Base-by-base conservation (phyloP, 371 early-diverging fungal species). In the Saksenaea oblongispora region DNA sequence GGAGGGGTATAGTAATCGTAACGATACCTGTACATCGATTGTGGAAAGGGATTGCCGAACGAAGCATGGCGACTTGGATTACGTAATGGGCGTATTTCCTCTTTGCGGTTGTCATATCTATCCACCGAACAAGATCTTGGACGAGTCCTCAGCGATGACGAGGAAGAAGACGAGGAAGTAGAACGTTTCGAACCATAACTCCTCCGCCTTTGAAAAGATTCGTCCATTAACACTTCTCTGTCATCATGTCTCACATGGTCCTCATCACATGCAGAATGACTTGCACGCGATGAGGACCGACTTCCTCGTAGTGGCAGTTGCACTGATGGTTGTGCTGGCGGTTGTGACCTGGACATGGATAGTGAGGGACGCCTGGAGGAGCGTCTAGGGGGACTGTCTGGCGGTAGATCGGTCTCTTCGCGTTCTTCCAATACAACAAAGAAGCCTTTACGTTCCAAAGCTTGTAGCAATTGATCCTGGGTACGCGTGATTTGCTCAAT, bases 401-500 rank as follows among this genome's bases (percentile, higher is more conserved):
- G 11, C 39, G 39, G n/a, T 11, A 39, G 2, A 11, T 39, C 15
- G 1, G 39, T 39, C 11, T 39, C 39, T n/a, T 11, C 11, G 11
- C 11, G 11, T 11, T 11, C 39, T n/a, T 39, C 39, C 10, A n/a
- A n/a, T 47, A 18, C 18, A 47, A 14, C 18, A 17, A 47, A 14
- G 8, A 47, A 18, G 1, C 47, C 47, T 47, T 18, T 14, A 8
- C 18, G 47, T 18, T 47, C 42, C 56, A 69, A 34, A 9, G 70
- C 65, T 36, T 58, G 58, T 17, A 55, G 53, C 15, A 69, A 22
- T 54, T 69, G 65, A 14, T 64, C 59, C 54, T 70, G 70, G 24
- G 70, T 63, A 8, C 58, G 56, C 15, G 39, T 59, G n/a, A 70
- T 70, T 34, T 70, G 56, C 35, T 65, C 63, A n/a, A 70, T 22